Base-by-base conservation (phyloP, 768 basidiomycete species). In the Termitomyces sp. region DNA sequence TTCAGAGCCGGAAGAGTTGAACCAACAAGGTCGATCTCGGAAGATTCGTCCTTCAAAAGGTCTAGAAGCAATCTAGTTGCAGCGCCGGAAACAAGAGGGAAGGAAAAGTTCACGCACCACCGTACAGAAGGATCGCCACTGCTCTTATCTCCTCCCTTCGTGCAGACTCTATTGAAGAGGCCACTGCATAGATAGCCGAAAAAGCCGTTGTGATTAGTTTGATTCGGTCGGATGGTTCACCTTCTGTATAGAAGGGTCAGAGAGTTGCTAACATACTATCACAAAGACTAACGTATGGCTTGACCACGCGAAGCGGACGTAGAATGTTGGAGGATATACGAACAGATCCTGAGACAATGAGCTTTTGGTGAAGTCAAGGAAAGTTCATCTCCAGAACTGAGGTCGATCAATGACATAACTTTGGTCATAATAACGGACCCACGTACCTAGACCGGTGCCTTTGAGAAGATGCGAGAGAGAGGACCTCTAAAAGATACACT, bases 1-100 rank as follows among this genome's bases (percentile, higher is more conserved):
- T 94, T 97, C 58, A 98, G 76, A 18, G 87, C 80, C 0, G 91
- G 87, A 0, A 99, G 74, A 0, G 87, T 90, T 1, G 92, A 88
- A 2, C 87, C 87, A 43, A 87, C 88, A 5, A 94, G 72, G 71
- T 95, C 94, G 26, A 87, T 76, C 31, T 87, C 86, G 3, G 86
- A 82, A 0, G 83, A 81, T 67, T 99, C 96, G 55, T 95, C 93
- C 70, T 89, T 90, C 36, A 99, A 75, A 10, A 98, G 65, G 56
- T 95, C 96, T 82, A 42, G 3, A 1, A 7, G 44, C 7, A 53
- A 16, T 26, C 57, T 32, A 55, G 5, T 58, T 46, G 61, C 16
- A 56, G 18, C 29, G 29, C 1, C 3, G 6, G 26, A 29, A 41
- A 48, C 31, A 48, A 27, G 37, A n/a, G n/a, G 39, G n/a, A 2